A percentile compares a stretch with the other conserved stretches of the same genome.
These are phyloP conservation scores for Saccharomycopsis javanensis DNA, from an alignment of 805 yeast genomes.

Conservation along the genomic window DNA sequence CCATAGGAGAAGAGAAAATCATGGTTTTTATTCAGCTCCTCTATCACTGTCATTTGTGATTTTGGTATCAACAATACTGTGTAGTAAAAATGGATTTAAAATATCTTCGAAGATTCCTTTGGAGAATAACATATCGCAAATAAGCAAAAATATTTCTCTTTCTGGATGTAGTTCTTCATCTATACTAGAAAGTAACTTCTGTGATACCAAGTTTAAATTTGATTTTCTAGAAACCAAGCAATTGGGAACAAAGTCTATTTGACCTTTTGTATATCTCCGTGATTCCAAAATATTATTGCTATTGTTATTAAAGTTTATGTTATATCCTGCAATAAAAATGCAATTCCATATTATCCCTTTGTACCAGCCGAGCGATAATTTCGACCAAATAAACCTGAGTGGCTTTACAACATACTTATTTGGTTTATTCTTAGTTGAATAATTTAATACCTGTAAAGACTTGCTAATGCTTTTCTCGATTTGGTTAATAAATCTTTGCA, in stretches of 20 bases:
- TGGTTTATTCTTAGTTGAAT: neutral
- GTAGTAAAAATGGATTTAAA: neutral
- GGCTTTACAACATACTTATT: constrained; percentile 2
- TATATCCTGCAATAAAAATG: constrained; percentile 29
- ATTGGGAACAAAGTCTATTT: neutral
- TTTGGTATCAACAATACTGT: neutral
- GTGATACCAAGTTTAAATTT: neutral
- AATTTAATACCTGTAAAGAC: neutral
- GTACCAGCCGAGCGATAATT: constrained; percentile 67
- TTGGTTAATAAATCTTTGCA: neutral
- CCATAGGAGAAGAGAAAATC: too few species aligned
- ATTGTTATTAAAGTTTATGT: constrained; percentile 22
- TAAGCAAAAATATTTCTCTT: neutral
- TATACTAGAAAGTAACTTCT: neutral
- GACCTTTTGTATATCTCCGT: neutral
- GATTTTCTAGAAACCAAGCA: neutral
- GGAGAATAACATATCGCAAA: neutral
- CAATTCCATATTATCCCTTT: constrained; percentile 52
- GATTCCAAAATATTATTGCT: neutral
- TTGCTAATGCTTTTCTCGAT: neutral
- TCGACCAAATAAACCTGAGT: constrained; percentile 53
- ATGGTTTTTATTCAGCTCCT: neutral
- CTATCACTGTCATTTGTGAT: neutral
- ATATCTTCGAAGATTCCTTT: neutral
- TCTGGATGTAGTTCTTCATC: neutral